Evolutionary conservation across 768 basidiomycete species (phyloP), one percentile per base, ranked within the genome.

Genomic region (Kondoa malvinella): DNA sequence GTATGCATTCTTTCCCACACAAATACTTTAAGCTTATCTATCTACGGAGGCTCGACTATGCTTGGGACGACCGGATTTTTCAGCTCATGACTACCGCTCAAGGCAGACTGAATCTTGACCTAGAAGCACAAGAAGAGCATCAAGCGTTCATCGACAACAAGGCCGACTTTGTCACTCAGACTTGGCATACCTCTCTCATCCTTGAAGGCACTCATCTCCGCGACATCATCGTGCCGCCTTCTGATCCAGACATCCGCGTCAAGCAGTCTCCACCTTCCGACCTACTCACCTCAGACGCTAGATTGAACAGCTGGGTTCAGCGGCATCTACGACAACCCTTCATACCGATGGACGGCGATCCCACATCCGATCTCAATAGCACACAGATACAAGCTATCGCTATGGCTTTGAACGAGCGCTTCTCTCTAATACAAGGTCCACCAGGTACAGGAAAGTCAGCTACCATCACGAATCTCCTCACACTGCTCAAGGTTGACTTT

Each of bases 391-490:
- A 83, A 67, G 91, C 92, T 0, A 83, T 92, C 69, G 91, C 91
- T 3, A 81, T 85, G 77, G 92, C 94, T 88, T 80, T 95, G 59
- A 85, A 86, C 3, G 82, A 89, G 72, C 79, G 84, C 57, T 77
- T 89, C 31, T 87, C 87, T 74, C 79, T 95, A 30, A 83, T 95
- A 25, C 91, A 95, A 78, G 91, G 91, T 87, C 89, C 90, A 56
- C 90, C 89, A 25, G 90, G 90, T 26, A 92, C 89, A 0, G 92
- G 92, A 34, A 96, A 96, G 77, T 92, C 91, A 1, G 86, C 86
- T 75, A 92, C 71, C 56, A 64, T 69, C 25, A 68, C 70, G 64
- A 26, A 66, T 3, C 62, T 72, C 50, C 70, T 74, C 64, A 26
- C 61, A 1, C 71, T 75, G 30, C 69, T 69, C 67, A 74, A 89